Evolutionary conservation across 148 eudicot species (phyloP), one percentile per base, ranked within the genome.

Genomic region (Agrostemma githago): DNA sequence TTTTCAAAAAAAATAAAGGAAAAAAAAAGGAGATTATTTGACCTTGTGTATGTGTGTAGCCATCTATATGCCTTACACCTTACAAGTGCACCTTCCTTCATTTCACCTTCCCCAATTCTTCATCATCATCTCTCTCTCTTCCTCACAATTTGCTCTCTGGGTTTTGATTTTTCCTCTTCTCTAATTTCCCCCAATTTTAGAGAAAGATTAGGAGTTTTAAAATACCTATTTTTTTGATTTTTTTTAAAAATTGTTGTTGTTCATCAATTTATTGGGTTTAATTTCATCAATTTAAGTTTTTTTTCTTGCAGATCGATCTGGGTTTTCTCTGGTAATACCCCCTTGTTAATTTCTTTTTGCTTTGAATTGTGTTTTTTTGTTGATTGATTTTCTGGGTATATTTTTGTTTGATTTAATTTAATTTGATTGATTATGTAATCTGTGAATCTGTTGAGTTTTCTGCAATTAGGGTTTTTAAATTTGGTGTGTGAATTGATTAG

Each of bases 301-400:
- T 71, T 76, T 76, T 64, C 44, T 62, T 74, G 75, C 72, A 74
- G 82, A 82, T 82, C 82, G 76, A 73, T 82, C 72, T 65, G 75
- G 78, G 70, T 70, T 19, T 78, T 75, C 40, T 74, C 68, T 26
- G 73, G 80, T 81, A 20, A 38, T 39, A 10, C 46, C 66, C 39
- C 63, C 12, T 68, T 38, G 5, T 73, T 63, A 21, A 76, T 34
- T 76, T 16, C 56, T 63, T 64, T 73, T 64, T 73, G 46, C 14
- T 51, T 79, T 48, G 57, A 67, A 34, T 74, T 75, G 76, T 78
- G 73, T 19, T 15, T 67, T 44, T 16, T 58, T 70, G 11, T 34
- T 53, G 73, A 70, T 76, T 62, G 62, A 2, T 64, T 64, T 26
- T 65, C 41, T 73, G 9, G 61, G 56, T 19, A 4, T 6, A 11